These are phyloP conservation scores for Quercus aquifolioides DNA, from an alignment of 306 rosid genomes.

Conservation along the genomic window DNA sequence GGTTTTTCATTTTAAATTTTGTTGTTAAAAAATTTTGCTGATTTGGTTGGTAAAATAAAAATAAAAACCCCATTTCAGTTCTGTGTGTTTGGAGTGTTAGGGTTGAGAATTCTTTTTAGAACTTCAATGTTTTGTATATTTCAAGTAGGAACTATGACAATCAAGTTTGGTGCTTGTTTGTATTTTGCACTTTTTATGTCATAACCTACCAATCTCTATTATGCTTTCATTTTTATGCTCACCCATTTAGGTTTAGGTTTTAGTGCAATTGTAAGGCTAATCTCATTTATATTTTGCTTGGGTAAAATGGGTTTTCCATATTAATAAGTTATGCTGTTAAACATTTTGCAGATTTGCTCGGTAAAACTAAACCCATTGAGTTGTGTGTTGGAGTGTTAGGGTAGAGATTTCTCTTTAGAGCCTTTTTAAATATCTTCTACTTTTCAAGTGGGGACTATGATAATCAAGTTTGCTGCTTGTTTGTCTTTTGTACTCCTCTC, in stretches of 20 bases:
- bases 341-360: too few relatives aligned
- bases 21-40: too few relatives aligned
- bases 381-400: too few relatives aligned
- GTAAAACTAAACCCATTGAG: too few relatives aligned
- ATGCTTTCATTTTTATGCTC: background rate
- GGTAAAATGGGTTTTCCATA: background rate
- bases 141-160: background rate
- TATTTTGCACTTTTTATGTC: background rate
- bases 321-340: too few relatives aligned
- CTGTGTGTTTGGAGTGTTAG: background rate
- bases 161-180: background rate
- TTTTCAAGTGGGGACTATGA: background rate
- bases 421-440: background rate
- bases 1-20: background rate
- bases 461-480: background rate
- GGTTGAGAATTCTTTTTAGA: background rate
- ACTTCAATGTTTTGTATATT: background rate
- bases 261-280: background rate
- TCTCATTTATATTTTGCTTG: background rate
- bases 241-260: conserved; percentile 12
- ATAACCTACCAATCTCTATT: background rate
- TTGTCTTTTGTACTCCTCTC: background rate
- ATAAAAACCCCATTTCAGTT: background rate
- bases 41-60: background rate
- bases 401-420: too few relatives aligned